phyloP scores from a whole-genome alignment of 2,329 filamentous ascomycete genomes.

The Aspergillus hortae region DNA sequence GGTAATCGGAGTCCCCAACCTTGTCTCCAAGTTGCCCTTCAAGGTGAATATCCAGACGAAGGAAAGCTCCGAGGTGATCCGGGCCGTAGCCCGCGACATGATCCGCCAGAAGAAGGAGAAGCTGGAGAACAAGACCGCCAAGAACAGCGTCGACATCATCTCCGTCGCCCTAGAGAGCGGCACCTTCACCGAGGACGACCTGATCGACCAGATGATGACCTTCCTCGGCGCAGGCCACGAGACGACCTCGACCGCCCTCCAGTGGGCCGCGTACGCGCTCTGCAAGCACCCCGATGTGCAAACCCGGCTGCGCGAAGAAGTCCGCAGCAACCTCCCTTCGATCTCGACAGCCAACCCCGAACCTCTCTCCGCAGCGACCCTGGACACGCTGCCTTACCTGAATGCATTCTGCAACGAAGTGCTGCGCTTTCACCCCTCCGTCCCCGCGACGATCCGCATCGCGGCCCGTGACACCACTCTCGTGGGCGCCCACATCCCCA shows the following conservation, averaged over 20 bases:
- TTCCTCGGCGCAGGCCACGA: conserved; percentile 81
- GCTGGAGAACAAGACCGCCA: conserved; percentile 29
- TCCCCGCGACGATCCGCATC: conserved; percentile 67
- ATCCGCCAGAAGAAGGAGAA: conserved; percentile 66
- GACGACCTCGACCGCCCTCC: conserved; percentile 71
- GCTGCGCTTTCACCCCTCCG: conserved; percentile 69
- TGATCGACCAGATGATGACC: conserved; percentile 89
- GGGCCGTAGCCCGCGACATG: conserved; percentile 63
- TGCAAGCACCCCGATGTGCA: conserved; percentile 64
- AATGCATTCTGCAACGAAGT: conserved; percentile 76
- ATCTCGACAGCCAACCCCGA: conserved; percentile 56
- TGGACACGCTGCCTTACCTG: conserved; percentile 75
- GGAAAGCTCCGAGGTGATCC: conserved; percentile 57
- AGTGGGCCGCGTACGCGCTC: conserved; percentile 73
- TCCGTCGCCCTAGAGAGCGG: conserved; percentile 75
- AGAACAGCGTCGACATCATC: conserved; percentile 65
- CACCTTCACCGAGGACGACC: conserved; percentile 70
- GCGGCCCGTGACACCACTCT: conserved; percentile 65
- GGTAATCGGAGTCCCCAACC: conserved; percentile 60
- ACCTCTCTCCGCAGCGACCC: conserved; percentile 55
- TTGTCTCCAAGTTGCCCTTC: conserved; percentile 64
- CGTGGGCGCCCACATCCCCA: conserved; percentile 61
- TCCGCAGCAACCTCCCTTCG: conserved; percentile 59
- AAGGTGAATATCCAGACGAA: conserved; percentile 65
- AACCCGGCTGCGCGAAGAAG: conserved; percentile 62